phyloP scores from a whole-genome alignment of 139 green algal species.

The Chlorella sp. region DNA sequence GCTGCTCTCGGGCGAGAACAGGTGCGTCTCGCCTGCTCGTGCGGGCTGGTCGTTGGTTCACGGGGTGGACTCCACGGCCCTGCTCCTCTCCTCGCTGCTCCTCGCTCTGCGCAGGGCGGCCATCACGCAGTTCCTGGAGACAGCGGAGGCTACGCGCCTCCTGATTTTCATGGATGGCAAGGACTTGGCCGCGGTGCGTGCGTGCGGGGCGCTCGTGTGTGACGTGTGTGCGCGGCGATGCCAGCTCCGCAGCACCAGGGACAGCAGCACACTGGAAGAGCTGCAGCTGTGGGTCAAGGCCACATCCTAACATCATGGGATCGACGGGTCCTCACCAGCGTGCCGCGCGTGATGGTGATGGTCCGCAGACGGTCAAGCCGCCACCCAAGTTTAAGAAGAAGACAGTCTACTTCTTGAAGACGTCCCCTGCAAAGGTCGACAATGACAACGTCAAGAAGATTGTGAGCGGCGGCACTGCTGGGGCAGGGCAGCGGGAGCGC shows the following conservation, averaged over 20 bases:
- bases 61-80: neutral
- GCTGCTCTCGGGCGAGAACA: conserved; percentile 48
- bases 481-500: neutral
- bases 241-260: neutral
- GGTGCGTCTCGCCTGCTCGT: conserved; percentile 16
- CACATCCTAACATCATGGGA: too few species aligned
- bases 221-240: neutral
- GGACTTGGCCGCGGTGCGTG: conserved; percentile 52
- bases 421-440: conserved; percentile 39
- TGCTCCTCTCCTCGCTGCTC: neutral
- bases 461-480: conserved; percentile 24
- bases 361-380: conserved; percentile 51
- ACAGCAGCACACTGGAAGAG: neutral
- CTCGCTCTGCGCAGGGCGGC: conserved; percentile 28
- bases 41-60: too few species aligned
- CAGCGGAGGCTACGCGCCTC: conserved; percentile 35
- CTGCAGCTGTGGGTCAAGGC: too few species aligned
- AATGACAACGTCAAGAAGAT: conserved; percentile 60
- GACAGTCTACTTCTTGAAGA: conserved; percentile 81
- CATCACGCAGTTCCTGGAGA: conserved; percentile 54
- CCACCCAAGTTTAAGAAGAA: conserved; percentile 74
- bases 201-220: neutral
- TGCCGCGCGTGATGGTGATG: neutral
- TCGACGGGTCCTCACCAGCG: neutral
- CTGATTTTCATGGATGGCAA: conserved; percentile 61